Evolutionary conservation across 208 protist genomes (phyloP), one percentile per base, ranked within the genome.

Genomic region (Porcisia deanei): DNA sequence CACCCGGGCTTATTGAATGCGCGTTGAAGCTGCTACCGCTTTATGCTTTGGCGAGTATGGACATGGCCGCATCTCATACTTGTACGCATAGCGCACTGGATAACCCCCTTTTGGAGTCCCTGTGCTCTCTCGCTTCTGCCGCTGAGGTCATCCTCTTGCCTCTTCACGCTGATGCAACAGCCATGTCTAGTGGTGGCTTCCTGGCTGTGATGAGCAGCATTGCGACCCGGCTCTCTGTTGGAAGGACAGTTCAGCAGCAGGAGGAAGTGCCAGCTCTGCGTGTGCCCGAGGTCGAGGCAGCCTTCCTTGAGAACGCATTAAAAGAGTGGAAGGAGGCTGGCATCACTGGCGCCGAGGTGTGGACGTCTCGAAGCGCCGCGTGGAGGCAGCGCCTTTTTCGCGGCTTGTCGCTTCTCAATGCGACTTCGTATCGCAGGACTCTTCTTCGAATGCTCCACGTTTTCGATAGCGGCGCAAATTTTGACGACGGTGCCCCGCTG

Each of bases 351-450:
- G 71, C 75, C 22, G 58, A 72, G 20, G 54, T 54, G 57, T 79
- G 81, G 83, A 34, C 64, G 52, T 25, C 76, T 68, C 80, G 74
- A 60, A 66, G 63, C 20, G 57, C 72, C 10, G 84, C 84, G 61
- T 93, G 89, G 89, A 82, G 75, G 72, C 76, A 85, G 67, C 81
- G 84, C 34, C 43, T 89, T 30, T 69, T 83, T 0, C 53, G 74
- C 45, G 80, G 73, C 10, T 69, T 93, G 49, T 66, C 78, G 43
- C 82, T 68, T 61, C 68, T 93, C 37, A n/a, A 61, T 57, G 82
- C 84, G 7, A 30, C 2, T n/a, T 49, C 55, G 34, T 93, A 89
- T 55, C 71, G 68, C 18, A 49, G 54, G 1, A 85, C 85, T 16
- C 65, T 93, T n/a, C 37, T 71, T 39, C 82, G 66, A 16, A 69